Percentiles rank a stretch among this genome's conserved stretches.
Evolutionary conservation across 371 early-diverging fungal species (phyloP).

Genomic region (Cokeromyces recurvatus): DNA sequence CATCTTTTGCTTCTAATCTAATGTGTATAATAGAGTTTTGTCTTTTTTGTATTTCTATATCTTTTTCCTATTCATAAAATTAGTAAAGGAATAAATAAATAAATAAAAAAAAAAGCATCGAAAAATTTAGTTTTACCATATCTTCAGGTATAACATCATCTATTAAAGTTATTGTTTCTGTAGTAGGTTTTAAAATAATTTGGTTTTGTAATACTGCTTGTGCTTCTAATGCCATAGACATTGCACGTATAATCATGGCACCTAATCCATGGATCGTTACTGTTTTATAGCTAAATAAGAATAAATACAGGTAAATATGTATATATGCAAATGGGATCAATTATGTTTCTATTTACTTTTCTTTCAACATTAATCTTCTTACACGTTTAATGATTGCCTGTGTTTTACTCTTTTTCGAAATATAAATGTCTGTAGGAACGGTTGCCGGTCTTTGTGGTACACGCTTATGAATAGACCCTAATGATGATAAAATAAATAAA

Average conservation of each 20-base stretch:
- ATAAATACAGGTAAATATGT: no score
- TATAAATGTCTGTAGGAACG: constrained; percentile 53
- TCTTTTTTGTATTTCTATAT: constrained; percentile 31
- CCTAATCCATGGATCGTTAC: constrained; percentile 70
- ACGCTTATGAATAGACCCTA: constrained; percentile 44
- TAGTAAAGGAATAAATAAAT: not conserved
- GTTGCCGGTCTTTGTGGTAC: constrained; percentile 46
- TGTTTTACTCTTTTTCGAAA: constrained; percentile 46
- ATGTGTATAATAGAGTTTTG: constrained; percentile 40
- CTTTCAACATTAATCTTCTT: constrained; percentile 40
- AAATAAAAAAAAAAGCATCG: no score
- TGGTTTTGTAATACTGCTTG: constrained; percentile 43
- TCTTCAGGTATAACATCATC: constrained; percentile 57
- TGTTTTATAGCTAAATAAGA: constrained; percentile 26
- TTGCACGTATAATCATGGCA: constrained; percentile 57
- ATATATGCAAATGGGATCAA: no score
- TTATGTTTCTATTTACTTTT: constrained; percentile 41
- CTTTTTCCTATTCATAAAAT: constrained; percentile 31
- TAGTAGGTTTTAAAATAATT: constrained; percentile 41
- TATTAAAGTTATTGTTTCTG: constrained; percentile 44
- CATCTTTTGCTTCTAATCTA: constrained; percentile 29
- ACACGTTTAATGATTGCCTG: constrained; percentile 35
- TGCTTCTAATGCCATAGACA: constrained; percentile 47
- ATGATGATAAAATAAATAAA: not conserved
- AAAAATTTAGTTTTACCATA: constrained; percentile 18